A percentile compares a stretch with the other conserved stretches of the same genome.
These are phyloP conservation scores for Cyanodermella asteris DNA, from an alignment of 2,329 filamentous ascomycete species.

Conservation along the genomic window DNA sequence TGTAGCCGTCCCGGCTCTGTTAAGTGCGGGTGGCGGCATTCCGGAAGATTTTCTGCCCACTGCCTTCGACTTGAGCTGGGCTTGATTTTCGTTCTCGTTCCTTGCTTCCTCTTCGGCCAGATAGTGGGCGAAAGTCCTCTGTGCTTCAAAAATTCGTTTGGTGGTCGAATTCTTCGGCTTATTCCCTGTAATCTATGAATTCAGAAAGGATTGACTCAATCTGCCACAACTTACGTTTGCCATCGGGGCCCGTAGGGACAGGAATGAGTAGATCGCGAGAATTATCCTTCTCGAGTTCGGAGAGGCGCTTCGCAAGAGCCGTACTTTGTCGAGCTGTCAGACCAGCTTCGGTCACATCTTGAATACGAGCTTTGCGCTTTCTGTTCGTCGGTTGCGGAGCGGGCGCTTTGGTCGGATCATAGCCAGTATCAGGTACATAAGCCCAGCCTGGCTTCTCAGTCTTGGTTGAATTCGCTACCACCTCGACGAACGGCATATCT, in stretches of 20 bases:
- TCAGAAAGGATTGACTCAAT: neutral
- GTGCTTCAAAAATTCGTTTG: slow-evolving; percentile 24
- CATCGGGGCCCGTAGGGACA: slow-evolving; percentile 32
- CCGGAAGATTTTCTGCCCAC: no score
- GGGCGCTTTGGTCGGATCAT: slow-evolving; percentile 31
- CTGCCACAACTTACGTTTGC: slow-evolving; percentile 15
- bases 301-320: slow-evolving; percentile 60
- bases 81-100: slow-evolving; percentile 6
- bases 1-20: slow-evolving; percentile 5
- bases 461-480: slow-evolving; percentile 50
- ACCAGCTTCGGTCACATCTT: slow-evolving; percentile 35
- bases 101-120: slow-evolving; percentile 28
- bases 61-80: slow-evolving; percentile 8
- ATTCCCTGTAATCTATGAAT: neutral
- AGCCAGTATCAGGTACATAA: slow-evolving; percentile 59
- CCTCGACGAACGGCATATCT: slow-evolving; percentile 63
- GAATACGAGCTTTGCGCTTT: slow-evolving; percentile 49
- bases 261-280: slow-evolving; percentile 50
- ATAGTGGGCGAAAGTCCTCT: slow-evolving; percentile 28
- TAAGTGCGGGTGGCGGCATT: slow-evolving; percentile 6
- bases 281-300: slow-evolving; percentile 63
- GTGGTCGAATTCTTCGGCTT: slow-evolving; percentile 21
- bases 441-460: slow-evolving; percentile 70
- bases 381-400: slow-evolving; percentile 30
- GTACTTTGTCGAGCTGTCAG: slow-evolving; percentile 63